Evolutionary conservation across 2,329 filamentous ascomycete genomes (phyloP), one percentile per base, ranked within the genome.

Genomic region (Coniochaeta prunicola): DNA sequence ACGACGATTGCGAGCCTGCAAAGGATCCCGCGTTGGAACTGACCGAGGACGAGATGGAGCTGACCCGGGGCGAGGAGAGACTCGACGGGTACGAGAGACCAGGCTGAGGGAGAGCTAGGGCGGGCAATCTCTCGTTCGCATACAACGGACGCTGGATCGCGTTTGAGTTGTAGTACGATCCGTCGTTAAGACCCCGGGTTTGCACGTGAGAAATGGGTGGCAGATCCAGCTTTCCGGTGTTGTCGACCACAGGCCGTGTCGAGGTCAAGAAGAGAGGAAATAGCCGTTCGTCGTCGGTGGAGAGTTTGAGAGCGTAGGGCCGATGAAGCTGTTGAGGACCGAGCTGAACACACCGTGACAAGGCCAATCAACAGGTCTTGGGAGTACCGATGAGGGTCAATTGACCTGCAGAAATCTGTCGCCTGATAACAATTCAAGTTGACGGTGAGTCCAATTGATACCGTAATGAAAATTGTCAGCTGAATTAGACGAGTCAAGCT

Each of bases 161-260:
- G 76, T 88, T 82, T 71, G 81, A 78, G 76, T 86, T 87, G 77
- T 87, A 89, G 77, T 85, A 91, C 73, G 80, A 74, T 69, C 82
- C 80, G 76, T 92, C 88, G 76, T 83, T 81, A 71, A 82, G 81
- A 80, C 87, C 88, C 85, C 89, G 87, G 83, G 87, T 85, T 77
- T 90, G 87, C 79, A 90, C 85, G 80, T 90, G 87, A 71, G 89
- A 89, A 72, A 92, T 89, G 78, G 90, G 90, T 78, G 90, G 89
- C 76, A 92, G 86, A 90, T 92, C 91, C 91, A 96, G 91, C 82
- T 92, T 94, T 88, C 85, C 90, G 90, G 86, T 88, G 77, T 85
- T 79, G 17, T 55, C 53, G 53, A 55, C 30, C 24, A 45, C 40
- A 45, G 24, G 40, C 40, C 17, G 71, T 66, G 62, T 64, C 62